A percentile compares a stretch with the other conserved stretches of the same genome.
phyloP scores from a whole-genome alignment of 2,329 filamentous ascomycete species.

The Phyllosticta capitalensis region DNA sequence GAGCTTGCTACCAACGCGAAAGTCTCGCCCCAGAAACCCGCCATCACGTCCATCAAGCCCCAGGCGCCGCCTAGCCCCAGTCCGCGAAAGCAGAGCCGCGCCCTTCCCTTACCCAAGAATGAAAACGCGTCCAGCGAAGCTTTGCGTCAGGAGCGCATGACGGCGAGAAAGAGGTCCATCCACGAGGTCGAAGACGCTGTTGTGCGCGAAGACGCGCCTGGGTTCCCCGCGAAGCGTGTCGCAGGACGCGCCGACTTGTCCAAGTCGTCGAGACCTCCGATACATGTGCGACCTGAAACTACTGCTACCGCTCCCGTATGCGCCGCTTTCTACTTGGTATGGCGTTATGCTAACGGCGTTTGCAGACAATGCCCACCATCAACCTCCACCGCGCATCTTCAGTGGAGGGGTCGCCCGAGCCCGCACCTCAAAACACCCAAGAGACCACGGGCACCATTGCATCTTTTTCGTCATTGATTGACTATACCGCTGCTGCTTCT shows the following conservation, averaged over 20 bases:
- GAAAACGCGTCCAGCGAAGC: constrained; percentile 19
- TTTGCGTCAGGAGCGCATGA: constrained; percentile 5
- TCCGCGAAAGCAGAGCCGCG: constrained; percentile 25
- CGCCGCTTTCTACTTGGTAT: background rate
- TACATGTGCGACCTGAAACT: background rate
- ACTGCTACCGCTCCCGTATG: background rate
- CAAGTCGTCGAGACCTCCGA: background rate
- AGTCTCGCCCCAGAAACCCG: constrained; percentile 3
- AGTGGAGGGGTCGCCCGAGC: constrained; percentile 25
- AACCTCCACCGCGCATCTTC: constrained; percentile 22
- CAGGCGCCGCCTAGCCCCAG: constrained; percentile 19
- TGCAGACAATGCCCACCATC: constrained; percentile 1
- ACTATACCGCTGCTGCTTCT: constrained; percentile 30
- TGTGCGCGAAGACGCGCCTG: constrained; percentile 14
- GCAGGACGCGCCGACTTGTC: background rate
- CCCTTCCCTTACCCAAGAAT: constrained; percentile 19
- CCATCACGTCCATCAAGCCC: constrained; percentile 25
- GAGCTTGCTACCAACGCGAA: constrained; percentile 24
- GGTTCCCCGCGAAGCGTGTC: background rate
- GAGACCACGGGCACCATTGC: constrained; percentile 24
- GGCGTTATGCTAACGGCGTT: background rate
- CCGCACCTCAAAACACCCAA: constrained; percentile 18
- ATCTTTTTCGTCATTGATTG: constrained; percentile 39
- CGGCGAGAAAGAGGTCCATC: constrained; percentile 26
- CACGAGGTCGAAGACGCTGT: constrained; percentile 24